A percentile compares a stretch with the other conserved stretches of the same genome.
Evolutionary conservation across 2,329 filamentous ascomycete species (phyloP).

Genomic region (Alternaria angustiovoidea): DNA sequence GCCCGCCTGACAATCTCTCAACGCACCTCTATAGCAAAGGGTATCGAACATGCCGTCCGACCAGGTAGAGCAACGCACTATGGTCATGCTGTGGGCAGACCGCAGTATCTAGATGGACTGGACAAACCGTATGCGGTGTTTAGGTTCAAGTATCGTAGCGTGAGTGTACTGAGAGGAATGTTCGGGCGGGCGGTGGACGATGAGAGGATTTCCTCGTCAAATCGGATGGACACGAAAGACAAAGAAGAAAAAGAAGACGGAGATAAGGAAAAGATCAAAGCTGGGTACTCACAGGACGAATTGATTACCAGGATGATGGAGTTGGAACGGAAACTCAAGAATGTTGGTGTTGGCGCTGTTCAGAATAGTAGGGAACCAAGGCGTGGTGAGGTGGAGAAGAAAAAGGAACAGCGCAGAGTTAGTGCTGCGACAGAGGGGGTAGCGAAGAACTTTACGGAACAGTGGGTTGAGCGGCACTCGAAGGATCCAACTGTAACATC

Average conservation of each 20-base stretch:
- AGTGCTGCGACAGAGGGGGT: slow-evolving; percentile 15
- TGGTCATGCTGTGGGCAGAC: slow-evolving; percentile 47
- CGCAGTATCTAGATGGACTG: slow-evolving; percentile 53
- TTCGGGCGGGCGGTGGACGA: slow-evolving; percentile 20
- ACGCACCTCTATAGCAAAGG: slow-evolving; percentile 18
- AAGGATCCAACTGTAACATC: too few relatives aligned
- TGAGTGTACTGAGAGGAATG: slow-evolving; percentile 44
- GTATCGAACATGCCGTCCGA: slow-evolving; percentile 44
- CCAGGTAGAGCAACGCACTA: slow-evolving; percentile 50
- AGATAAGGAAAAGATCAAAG: background rate
- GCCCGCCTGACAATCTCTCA: slow-evolving; percentile 33
- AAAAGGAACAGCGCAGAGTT: background rate
- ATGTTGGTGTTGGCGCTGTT: slow-evolving; percentile 16
- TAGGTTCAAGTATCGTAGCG: slow-evolving; percentile 57
- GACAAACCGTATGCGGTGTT: slow-evolving; percentile 56
- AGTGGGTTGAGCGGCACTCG: slow-evolving; percentile 34
- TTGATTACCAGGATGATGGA: slow-evolving; percentile 23
- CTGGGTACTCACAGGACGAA: background rate
- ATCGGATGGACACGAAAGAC: too few relatives aligned
- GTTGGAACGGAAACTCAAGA: slow-evolving; percentile 34
- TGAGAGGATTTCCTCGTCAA: rapidly evolving
- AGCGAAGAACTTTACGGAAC: slow-evolving; percentile 24
- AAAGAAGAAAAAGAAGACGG: too few relatives aligned
- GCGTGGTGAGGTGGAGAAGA: too few relatives aligned
- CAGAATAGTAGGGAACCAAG: rapidly evolving